Evolutionary conservation across 129 eudicot species (phyloP).

Genomic region (Smallanthus sonchifolius): DNA sequence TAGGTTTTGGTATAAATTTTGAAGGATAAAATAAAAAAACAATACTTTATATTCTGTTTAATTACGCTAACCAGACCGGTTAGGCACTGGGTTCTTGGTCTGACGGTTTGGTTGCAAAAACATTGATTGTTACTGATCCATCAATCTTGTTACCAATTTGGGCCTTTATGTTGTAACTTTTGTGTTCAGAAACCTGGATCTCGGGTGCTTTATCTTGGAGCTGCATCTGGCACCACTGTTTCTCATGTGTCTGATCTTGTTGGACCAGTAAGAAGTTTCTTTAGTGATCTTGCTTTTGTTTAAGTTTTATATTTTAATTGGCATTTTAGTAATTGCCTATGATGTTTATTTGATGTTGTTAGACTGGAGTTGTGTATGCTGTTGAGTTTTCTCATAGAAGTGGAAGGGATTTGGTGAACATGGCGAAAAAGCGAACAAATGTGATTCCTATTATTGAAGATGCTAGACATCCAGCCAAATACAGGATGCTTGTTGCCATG

Average conservation of each 20-base stretch:
- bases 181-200: constrained; percentile 79
- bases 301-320: neutral
- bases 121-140: neutral
- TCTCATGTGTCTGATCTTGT: constrained; percentile 95
- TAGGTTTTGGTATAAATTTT: too few relatives aligned
- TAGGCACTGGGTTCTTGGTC: too few relatives aligned
- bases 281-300: neutral
- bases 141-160: neutral
- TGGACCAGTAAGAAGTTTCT: constrained; percentile 74
- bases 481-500: constrained; percentile 95
- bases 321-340: neutral
- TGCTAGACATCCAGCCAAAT: constrained; percentile 97
- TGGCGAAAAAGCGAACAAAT: constrained; percentile 94
- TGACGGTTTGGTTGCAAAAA: too few relatives aligned
- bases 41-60: too few relatives aligned
- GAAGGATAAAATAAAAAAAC: too few relatives aligned
- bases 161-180: too few relatives aligned
- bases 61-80: too few relatives aligned
- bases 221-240: constrained; percentile 96
- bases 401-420: constrained; percentile 94
- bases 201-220: constrained; percentile 80
- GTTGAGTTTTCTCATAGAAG: constrained; percentile 97
- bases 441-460: constrained; percentile 96
- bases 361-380: constrained; percentile 90
- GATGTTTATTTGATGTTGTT: neutral